A percentile compares a stretch with the other conserved stretches of the same genome.
Conservation (phyloP, 2,329 filamentous ascomycete genomes). For the Monosporascus sp. region DNA sequence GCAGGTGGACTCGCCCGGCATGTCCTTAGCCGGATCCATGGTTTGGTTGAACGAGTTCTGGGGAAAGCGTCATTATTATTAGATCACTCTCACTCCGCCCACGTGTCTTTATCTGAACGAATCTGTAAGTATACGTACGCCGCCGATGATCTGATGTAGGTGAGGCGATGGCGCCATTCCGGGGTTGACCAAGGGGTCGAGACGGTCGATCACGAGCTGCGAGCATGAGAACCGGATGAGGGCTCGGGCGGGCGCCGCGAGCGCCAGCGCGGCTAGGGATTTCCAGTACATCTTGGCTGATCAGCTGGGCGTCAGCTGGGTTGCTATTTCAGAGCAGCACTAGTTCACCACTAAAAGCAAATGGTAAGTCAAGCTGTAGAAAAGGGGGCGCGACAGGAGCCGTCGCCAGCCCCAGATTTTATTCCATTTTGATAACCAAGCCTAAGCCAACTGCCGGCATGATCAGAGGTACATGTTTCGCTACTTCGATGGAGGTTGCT, state of each 20-base stretch:
- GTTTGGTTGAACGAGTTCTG: slow-evolving; percentile 23
- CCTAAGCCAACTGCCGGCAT: too few species aligned
- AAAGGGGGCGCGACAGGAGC: too few species aligned
- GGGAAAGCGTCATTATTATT: neutral
- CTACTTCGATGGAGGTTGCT: too few species aligned
- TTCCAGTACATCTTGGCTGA: slow-evolving; percentile 14
- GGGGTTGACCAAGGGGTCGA: slow-evolving; percentile 24
- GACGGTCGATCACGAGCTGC: slow-evolving; percentile 22
- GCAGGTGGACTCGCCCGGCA: slow-evolving; percentile 17
- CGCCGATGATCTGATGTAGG: slow-evolving; percentile 25
- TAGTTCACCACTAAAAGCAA: too few species aligned
- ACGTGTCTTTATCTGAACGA: too few species aligned
- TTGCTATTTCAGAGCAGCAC: too few species aligned
- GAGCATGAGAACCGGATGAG: slow-evolving; percentile 24
- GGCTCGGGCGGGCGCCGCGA: slow-evolving; percentile 16
- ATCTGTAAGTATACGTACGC: slow-evolving; percentile 1
- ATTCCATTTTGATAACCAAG: too few species aligned
- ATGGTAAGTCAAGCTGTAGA: too few species aligned
- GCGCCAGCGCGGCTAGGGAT: slow-evolving; percentile 13
- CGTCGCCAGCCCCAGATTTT: too few species aligned
- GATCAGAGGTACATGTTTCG: too few species aligned
- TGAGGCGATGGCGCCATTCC: slow-evolving; percentile 23
- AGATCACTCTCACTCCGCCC: neutral
- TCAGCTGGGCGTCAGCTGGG: too few species aligned
- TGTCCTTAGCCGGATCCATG: slow-evolving; percentile 21